Evolutionary conservation across 2,329 filamentous ascomycete genomes (phyloP).

Genomic region (Pseudogymnoascus sp.): DNA sequence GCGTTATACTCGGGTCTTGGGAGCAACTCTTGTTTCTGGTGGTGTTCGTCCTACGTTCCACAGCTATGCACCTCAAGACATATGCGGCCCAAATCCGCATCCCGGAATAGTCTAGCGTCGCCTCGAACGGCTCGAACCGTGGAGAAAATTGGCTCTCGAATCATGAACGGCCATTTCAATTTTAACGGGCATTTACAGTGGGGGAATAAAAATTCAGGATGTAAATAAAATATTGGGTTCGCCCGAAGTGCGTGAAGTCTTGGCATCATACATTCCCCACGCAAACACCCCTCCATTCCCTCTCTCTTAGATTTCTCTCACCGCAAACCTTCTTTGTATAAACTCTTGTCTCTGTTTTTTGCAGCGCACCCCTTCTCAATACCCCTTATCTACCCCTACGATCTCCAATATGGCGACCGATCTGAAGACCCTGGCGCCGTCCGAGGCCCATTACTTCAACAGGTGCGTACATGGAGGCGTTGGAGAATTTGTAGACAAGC

Average conservation of each 20-base stretch:
- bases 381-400: background rate
- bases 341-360: background rate
- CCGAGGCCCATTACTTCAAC: slow-evolving; percentile 99
- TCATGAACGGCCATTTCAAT: background rate
- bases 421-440: slow-evolving; percentile 73
- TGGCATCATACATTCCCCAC: slow-evolving; percentile 2
- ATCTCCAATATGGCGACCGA: slow-evolving; percentile 8
- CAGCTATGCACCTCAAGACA: background rate
- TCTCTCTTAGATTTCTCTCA: background rate
- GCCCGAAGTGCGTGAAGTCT: background rate
- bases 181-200: slow-evolving; percentile 3
- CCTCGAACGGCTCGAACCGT: background rate
- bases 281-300: background rate
- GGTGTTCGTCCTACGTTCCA: background rate
- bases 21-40: background rate
- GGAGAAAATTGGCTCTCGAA: background rate
- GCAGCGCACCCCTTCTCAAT: background rate
- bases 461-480: slow-evolving; percentile 50
- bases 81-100: background rate
- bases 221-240: background rate
- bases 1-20: background rate
- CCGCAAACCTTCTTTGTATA: background rate
- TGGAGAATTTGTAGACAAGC: background rate
- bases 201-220: slow-evolving; percentile 1
- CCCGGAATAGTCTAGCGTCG: background rate